Percentiles rank a stretch among this genome's conserved stretches.
Evolutionary conservation across 306 rosid species (phyloP).

Genomic region (Carpinus viminea): DNA sequence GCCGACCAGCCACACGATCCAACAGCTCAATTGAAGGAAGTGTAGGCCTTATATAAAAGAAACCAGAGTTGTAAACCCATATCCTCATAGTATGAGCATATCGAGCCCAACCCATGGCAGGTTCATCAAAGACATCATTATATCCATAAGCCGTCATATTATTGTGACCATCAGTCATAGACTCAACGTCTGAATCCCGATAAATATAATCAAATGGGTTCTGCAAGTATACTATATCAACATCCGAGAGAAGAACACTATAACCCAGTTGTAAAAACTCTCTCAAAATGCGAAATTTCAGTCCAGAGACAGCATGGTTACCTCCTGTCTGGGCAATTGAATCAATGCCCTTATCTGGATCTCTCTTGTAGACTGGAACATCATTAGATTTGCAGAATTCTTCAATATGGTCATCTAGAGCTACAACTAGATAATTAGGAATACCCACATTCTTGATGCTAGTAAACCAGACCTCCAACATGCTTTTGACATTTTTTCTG

Average conservation of each 20-base stretch:
- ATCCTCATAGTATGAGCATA: slow-evolving; percentile 93
- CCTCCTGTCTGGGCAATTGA: slow-evolving; percentile 55
- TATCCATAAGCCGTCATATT: slow-evolving; percentile 84
- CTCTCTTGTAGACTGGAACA: slow-evolving; percentile 80
- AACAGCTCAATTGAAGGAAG: slow-evolving; percentile 85
- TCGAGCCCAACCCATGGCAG: slow-evolving; percentile 92
- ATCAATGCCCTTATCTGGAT: slow-evolving; percentile 71
- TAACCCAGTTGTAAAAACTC: slow-evolving; percentile 88
- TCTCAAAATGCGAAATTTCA: slow-evolving; percentile 79
- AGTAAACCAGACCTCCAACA: slow-evolving; percentile 74
- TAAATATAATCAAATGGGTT: slow-evolving; percentile 81
- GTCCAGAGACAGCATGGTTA: slow-evolving; percentile 80
- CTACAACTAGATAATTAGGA: slow-evolving; percentile 72
- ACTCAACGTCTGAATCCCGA: slow-evolving; percentile 89
- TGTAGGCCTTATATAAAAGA: slow-evolving; percentile 83
- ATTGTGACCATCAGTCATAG: slow-evolving; percentile 89
- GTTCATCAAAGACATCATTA: slow-evolving; percentile 85
- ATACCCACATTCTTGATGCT: slow-evolving; percentile 75
- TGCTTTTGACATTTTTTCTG: slow-evolving; percentile 67
- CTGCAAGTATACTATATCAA: slow-evolving; percentile 84
- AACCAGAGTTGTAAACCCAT: slow-evolving; percentile 95
- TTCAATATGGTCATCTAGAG: slow-evolving; percentile 63
- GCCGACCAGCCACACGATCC: slow-evolving; percentile 76
- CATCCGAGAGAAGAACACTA: slow-evolving; percentile 79
- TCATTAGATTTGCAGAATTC: slow-evolving; percentile 65